Conservation (phyloP, 768 basidiomycete species). For the Psilocybe sp. region DNA sequence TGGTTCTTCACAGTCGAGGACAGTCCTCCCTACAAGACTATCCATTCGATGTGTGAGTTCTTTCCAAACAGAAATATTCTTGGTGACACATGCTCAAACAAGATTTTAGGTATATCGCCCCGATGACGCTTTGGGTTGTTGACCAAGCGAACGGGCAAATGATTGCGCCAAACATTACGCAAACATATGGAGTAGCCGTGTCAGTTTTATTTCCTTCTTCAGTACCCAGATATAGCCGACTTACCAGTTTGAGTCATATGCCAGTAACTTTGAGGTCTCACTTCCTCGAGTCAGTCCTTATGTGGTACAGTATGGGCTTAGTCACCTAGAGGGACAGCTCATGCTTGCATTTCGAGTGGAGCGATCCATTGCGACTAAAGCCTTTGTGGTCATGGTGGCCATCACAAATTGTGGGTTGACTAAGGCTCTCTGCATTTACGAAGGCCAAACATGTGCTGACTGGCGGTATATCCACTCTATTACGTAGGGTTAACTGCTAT, state of each 20-base stretch:
- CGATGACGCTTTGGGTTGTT: neutral
- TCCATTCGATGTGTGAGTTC: slow-evolving; percentile 9
- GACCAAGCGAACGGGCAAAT: neutral
- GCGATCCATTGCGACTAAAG: slow-evolving; percentile 5
- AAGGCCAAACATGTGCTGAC: neutral
- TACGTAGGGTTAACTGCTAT: slow-evolving; percentile 7
- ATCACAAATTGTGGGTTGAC: slow-evolving; percentile 8
- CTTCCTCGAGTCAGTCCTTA: neutral
- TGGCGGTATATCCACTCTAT: neutral
- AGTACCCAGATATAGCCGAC: neutral
- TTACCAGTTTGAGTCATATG: neutral
- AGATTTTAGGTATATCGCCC: slow-evolving; percentile 6
- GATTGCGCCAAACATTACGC: neutral
- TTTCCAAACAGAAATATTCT: neutral
- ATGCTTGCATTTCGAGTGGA: neutral
- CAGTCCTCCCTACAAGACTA: slow-evolving; percentile 5
- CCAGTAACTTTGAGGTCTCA: slow-evolving; percentile 8
- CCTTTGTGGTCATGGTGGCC: slow-evolving; percentile 9
- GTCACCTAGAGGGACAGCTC: neutral
- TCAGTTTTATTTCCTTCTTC: neutral
- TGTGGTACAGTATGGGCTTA: neutral
- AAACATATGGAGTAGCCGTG: slow-evolving; percentile 8
- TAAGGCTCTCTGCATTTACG: neutral
- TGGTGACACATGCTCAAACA: neutral
- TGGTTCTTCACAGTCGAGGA: neutral